A percentile compares a stretch with the other conserved stretches of the same genome.
Evolutionary conservation across 2,329 filamentous ascomycete genomes (phyloP).

Genomic region (Triangularia setosa): DNA sequence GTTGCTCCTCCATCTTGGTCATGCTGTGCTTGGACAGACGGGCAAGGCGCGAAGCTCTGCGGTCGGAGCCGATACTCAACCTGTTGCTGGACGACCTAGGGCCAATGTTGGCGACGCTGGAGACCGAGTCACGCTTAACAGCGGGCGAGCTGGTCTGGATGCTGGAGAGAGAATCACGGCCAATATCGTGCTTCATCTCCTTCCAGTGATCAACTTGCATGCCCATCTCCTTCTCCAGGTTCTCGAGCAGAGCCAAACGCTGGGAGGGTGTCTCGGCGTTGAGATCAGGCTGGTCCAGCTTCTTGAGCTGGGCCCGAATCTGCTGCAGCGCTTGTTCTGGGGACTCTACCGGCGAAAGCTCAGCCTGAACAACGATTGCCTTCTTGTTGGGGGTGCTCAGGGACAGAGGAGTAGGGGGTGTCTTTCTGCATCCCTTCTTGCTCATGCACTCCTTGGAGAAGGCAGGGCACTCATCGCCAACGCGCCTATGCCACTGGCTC

Average conservation of each 20-base stretch:
- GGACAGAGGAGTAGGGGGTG: conserved; percentile 53
- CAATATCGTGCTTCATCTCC: conserved; percentile 50
- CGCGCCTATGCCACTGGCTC: conserved; percentile 49
- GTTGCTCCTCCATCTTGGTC: conserved; percentile 22
- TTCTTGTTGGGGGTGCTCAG: conserved; percentile 41
- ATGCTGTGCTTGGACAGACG: conserved; percentile 34
- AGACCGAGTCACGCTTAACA: conserved; percentile 28
- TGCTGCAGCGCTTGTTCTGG: conserved; percentile 45
- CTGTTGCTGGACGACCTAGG: conserved; percentile 18
- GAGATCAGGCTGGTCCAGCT: conserved; percentile 41
- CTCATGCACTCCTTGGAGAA: conserved; percentile 51
- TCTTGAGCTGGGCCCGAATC: conserved; percentile 51
- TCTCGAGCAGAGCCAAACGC: conserved; percentile 49
- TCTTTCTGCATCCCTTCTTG: conserved; percentile 44
- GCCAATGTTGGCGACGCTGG: conserved; percentile 14
- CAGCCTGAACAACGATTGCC: conserved; percentile 43
- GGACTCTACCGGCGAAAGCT: conserved; percentile 52
- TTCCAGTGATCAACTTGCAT: conserved; percentile 58
- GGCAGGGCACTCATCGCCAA: conserved; percentile 55
- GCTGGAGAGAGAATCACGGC: conserved; percentile 49
- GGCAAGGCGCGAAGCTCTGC: conserved; percentile 37
- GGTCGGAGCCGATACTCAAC: conserved; percentile 35
- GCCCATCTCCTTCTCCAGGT: conserved; percentile 60
- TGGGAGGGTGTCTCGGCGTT: conserved; percentile 39
- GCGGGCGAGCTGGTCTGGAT: conserved; percentile 33